phyloP scores from a whole-genome alignment of 2,329 filamentous ascomycete genomes.

The Talaromyces sp. region DNA sequence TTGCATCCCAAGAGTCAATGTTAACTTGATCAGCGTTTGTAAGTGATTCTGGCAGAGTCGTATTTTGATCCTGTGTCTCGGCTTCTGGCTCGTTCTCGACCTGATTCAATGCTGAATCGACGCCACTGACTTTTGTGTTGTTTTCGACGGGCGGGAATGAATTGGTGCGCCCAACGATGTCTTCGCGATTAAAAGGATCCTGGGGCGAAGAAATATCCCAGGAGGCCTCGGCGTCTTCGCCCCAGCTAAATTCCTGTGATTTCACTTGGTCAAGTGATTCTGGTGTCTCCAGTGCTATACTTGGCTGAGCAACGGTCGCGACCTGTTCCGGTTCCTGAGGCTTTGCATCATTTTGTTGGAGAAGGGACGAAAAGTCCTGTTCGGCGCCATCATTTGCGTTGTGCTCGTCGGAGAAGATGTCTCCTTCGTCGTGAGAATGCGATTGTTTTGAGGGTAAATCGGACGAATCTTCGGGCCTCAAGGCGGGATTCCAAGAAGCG shows the following conservation, averaged over 20 bases:
- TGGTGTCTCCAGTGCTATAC: neutral
- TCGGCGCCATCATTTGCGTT: neutral
- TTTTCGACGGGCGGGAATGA: slow-evolving; percentile 12
- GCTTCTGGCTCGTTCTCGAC: neutral
- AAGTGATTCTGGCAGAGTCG: slow-evolving; percentile 5
- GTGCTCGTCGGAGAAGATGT: neutral
- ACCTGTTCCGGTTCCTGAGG: neutral
- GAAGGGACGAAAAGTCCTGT: neutral
- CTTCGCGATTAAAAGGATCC: slow-evolving; percentile 11
- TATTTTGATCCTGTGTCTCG: neutral
- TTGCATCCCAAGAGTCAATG: slow-evolving; percentile 39
- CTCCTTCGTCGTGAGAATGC: slow-evolving; percentile 6
- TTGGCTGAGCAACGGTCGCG: neutral
- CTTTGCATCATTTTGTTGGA: neutral
- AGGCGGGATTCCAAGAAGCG: slow-evolving; percentile 52
- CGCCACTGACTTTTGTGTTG: neutral
- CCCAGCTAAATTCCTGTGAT: slow-evolving; percentile 4
- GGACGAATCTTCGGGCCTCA: slow-evolving; percentile 38
- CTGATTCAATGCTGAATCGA: neutral
- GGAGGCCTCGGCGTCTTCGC: slow-evolving; percentile 1
- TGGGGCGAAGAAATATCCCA: neutral
- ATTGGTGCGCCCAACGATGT: slow-evolving; percentile 13
- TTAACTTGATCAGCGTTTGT: slow-evolving; percentile 12
- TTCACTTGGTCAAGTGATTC: neutral
- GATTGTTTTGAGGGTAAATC: slow-evolving; percentile 11